Conservation (phyloP, 2,329 filamentous ascomycete genomes). For the Phaeosphaeria sp. region DNA sequence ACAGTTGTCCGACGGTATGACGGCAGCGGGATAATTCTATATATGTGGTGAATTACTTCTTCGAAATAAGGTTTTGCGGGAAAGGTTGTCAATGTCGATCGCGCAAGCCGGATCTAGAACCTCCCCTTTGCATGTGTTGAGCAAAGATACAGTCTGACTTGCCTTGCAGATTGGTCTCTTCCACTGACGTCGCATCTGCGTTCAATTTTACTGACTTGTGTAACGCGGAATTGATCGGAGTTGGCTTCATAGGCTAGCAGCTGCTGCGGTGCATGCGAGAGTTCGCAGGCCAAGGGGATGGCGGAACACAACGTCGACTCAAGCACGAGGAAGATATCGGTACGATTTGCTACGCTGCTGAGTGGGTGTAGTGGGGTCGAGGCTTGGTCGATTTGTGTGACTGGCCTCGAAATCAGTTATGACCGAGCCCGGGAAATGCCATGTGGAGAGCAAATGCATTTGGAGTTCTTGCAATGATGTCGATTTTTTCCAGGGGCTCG, state of each 20-base stretch:
- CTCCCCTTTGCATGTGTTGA: too few relatives aligned
- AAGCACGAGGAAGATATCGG: background rate
- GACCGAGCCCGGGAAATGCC: too few relatives aligned
- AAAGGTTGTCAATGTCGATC: background rate
- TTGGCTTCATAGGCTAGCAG: background rate
- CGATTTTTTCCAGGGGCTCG: too few relatives aligned
- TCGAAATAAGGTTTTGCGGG: background rate
- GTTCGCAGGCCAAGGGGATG: background rate
- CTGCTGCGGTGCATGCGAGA: background rate
- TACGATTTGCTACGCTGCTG: background rate
- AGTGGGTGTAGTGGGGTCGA: background rate
- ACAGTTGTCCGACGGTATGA: background rate
- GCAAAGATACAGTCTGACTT: too few relatives aligned
- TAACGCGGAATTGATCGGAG: background rate
- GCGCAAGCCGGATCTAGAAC: background rate
- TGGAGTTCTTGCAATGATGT: too few relatives aligned
- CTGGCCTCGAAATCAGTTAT: too few relatives aligned
- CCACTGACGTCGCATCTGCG: too few relatives aligned
- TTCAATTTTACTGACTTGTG: background rate
- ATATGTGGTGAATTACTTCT: background rate
- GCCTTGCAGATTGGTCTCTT: too few relatives aligned
- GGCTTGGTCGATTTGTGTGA: background rate
- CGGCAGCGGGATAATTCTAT: background rate
- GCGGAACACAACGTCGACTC: background rate
- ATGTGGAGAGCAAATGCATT: too few relatives aligned